A percentile compares a stretch with the other conserved stretches of the same genome.
These are phyloP conservation scores for Boletellus deceptivus DNA, from an alignment of 1,284 basidiomycete genomes.

Conservation along the genomic window DNA sequence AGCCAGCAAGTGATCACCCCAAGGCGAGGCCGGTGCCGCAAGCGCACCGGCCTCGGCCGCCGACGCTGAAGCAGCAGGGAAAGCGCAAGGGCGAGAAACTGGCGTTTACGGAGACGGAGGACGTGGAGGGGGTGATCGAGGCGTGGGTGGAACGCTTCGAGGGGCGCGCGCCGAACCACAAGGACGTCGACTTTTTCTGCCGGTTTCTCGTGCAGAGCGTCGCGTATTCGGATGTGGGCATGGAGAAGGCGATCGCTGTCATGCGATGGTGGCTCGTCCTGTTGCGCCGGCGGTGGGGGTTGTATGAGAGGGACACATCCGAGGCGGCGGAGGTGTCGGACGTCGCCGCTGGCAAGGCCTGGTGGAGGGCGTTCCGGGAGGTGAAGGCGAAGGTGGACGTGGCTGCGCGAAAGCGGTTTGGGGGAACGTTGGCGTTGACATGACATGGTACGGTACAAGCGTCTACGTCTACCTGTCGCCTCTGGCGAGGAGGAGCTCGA, in stretches of 20 bases:
- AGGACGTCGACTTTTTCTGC: conserved; percentile 70
- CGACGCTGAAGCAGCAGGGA: conserved; percentile 54
- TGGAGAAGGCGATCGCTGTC: conserved; percentile 66
- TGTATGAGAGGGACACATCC: conserved; percentile 46
- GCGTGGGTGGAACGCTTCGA: conserved; percentile 68
- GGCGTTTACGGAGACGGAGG: conserved; percentile 57
- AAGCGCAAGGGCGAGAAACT: conserved; percentile 52
- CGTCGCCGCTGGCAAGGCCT: conserved; percentile 47
- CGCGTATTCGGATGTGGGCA: conserved; percentile 59
- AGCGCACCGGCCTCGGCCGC: conserved; percentile 46
- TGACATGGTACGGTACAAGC: conserved; percentile 11
- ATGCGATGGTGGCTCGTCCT: conserved; percentile 79
- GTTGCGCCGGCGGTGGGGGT: conserved; percentile 54
- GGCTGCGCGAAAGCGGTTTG: conserved; percentile 60
- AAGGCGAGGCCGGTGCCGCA: conserved; percentile 46
- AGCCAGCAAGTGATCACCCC: conserved; percentile 8
- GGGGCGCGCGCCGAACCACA: conserved; percentile 57
- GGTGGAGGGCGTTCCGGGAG: conserved; percentile 74
- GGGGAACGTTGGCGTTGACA: conserved; percentile 53
- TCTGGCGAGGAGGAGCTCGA: conserved; percentile 51
- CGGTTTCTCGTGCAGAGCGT: conserved; percentile 68
- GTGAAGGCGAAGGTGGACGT: conserved; percentile 64
- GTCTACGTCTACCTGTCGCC: conserved; percentile 33
- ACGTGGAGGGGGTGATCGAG: conserved; percentile 67
- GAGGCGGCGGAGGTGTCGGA: conserved; percentile 36